phyloP scores from a whole-genome alignment of 2,329 filamentous ascomycete species.

The Paecilomyces variotii region DNA sequence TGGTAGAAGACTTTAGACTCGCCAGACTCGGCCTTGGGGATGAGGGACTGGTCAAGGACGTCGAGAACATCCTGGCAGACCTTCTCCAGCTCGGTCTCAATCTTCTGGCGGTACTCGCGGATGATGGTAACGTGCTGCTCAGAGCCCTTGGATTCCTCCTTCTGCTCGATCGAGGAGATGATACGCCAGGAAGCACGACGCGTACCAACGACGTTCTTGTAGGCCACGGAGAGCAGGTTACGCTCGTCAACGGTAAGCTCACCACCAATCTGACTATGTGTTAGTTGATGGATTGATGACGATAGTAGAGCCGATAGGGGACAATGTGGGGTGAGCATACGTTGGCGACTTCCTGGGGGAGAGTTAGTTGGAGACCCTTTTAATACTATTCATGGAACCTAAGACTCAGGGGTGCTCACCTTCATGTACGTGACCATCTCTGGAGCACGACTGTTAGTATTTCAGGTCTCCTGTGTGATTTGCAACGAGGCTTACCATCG shows the following conservation, averaged over 20 bases:
- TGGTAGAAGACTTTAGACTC: conserved; percentile 99
- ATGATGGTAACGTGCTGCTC: conserved; percentile 82
- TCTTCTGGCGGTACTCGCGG: conserved; percentile 98
- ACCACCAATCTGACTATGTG: conserved; percentile 48
- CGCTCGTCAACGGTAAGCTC: conserved; percentile 72
- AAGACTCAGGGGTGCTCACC: conserved; percentile 39
- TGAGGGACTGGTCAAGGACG: conserved; percentile 87
- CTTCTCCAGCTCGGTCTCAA: conserved; percentile 91
- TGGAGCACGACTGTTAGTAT: conserved; percentile 25
- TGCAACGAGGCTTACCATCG: conserved; percentile 60
- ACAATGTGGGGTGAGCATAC: conserved; percentile 38
- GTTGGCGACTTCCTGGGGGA: conserved; percentile 79
- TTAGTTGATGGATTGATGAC: conserved; percentile 11
- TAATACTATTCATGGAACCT: neutral
- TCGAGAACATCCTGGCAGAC: conserved; percentile 97
- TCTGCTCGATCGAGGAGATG: conserved; percentile 97
- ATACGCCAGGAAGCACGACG: conserved; percentile 98
- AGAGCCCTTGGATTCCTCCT: conserved; percentile 99
- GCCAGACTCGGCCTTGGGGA: conserved; percentile 86
- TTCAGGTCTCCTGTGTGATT: neutral
- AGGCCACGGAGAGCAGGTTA: conserved; percentile 93
- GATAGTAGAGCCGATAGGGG: conserved; percentile 10
- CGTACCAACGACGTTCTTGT: conserved; percentile 98
- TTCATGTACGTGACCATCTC: conserved; percentile 99
- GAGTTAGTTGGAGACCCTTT: neutral